These are phyloP conservation scores for Tulasnella sp. DNA, from an alignment of 768 basidiomycete genomes.

Conservation along the genomic window DNA sequence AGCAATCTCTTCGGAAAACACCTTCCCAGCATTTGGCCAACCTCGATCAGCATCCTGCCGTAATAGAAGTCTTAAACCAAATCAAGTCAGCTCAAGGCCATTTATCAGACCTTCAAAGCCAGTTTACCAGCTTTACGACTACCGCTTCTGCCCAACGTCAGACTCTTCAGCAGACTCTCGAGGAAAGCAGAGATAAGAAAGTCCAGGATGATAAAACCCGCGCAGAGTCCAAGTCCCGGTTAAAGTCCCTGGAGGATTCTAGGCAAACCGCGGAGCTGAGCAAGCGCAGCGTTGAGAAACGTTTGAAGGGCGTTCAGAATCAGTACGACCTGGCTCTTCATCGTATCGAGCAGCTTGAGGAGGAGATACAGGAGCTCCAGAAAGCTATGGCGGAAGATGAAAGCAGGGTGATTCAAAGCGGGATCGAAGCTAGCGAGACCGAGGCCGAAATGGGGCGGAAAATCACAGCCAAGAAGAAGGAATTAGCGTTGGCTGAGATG, in stretches of 20 bases:
- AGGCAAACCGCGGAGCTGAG: conserved; percentile 73
- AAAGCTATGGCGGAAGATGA: conserved; percentile 50
- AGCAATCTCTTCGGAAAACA: background rate
- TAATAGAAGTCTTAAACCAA: conserved; percentile 68
- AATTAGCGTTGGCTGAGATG: conserved; percentile 60
- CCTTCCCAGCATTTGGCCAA: conserved; percentile 16
- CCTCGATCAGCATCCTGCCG: conserved; percentile 47
- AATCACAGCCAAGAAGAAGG: conserved; percentile 50
- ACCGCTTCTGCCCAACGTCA: conserved; percentile 52
- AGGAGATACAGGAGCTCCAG: conserved; percentile 51
- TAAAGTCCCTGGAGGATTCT: conserved; percentile 78
- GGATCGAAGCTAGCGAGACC: conserved; percentile 38
- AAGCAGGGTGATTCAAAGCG: conserved; percentile 36
- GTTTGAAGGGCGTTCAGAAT: conserved; percentile 59
- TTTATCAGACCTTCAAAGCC: conserved; percentile 59
- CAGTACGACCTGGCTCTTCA: conserved; percentile 54
- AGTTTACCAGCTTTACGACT: conserved; percentile 55
- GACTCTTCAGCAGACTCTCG: conserved; percentile 64
- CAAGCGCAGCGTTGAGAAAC: conserved; percentile 83
- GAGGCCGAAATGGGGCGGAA: conserved; percentile 41
- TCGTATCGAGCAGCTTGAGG: conserved; percentile 51
- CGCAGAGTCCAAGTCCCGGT: conserved; percentile 70
- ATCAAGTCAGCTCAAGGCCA: conserved; percentile 55
- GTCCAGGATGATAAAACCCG: conserved; percentile 75
- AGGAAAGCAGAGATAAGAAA: conserved; percentile 61